Conservation (phyloP, 495 filamentous ascomycete species). For the Terfezia claveryi region DNA sequence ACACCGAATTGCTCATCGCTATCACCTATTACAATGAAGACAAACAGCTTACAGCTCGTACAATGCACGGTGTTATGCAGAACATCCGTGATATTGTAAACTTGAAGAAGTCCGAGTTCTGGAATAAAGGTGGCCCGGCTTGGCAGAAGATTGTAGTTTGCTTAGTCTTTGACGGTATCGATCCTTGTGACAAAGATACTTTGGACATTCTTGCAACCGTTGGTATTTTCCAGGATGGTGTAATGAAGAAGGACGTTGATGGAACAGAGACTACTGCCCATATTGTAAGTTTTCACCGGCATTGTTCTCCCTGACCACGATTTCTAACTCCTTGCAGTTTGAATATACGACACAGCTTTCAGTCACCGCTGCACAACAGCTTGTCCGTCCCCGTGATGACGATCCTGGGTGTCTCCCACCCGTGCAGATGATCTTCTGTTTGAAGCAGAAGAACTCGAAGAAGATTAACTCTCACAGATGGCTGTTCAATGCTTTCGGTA, state of each 20-base stretch:
- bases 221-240: conserved; percentile 24
- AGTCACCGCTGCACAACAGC: conserved; percentile 56
- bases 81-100: conserved; percentile 24
- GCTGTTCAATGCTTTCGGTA: conserved; percentile 23
- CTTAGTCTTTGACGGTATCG: conserved; percentile 23
- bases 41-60: conserved; percentile 22
- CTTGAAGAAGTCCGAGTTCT: conserved; percentile 21
- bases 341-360: conserved; percentile 24
- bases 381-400: conserved; percentile 61
- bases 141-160: conserved; percentile 27
- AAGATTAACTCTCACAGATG: conserved; percentile 27
- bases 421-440: conserved; percentile 24
- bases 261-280: conserved; percentile 22
- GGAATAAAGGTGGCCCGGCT: conserved; percentile 21
- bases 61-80: conserved; percentile 23
- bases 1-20: conserved; percentile 23
- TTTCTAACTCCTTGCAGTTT: conserved; percentile 6
- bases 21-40: conserved; percentile 26
- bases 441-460: conserved; percentile 25
- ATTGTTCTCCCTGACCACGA: conserved; percentile 3
- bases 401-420: conserved; percentile 18
- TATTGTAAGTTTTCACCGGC: conserved; percentile 17
- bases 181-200: conserved; percentile 21
- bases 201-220: conserved; percentile 22
- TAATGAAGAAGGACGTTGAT: conserved; percentile 22